Base-by-base conservation (phyloP, 257 asterid species). In the Penstemon davidsonii region DNA sequence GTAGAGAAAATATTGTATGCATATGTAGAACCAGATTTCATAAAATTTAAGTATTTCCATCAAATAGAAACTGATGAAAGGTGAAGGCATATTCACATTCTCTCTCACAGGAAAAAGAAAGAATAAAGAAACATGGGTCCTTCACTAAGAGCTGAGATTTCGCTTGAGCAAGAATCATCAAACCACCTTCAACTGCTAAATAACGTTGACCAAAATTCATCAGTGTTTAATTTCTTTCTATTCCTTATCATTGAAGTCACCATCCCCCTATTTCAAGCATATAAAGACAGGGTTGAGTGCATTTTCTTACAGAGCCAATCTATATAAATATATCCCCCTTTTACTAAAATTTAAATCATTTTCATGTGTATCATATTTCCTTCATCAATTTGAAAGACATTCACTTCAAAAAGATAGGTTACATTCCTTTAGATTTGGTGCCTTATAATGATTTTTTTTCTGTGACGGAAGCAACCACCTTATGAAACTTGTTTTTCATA, bases 131-230 rank as follows among this genome's bases (percentile, higher is more conserved):
- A n/a, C n/a, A n/a, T n/a, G n/a, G n/a, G n/a, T n/a, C n/a, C n/a
- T n/a, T n/a, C n/a, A n/a, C n/a, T n/a, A n/a, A n/a, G n/a, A n/a
- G n/a, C n/a, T n/a, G n/a, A n/a, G n/a, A n/a, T n/a, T n/a, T n/a
- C n/a, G n/a, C n/a, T n/a, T 37, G 43, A 55, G 40, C 52, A 62
- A 50, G 67, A 68, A 71, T 13, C n/a, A n/a, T n/a, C n/a, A n/a
- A n/a, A n/a, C n/a, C n/a, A n/a, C n/a, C 49, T 39, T 49, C 66
- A 61, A 51, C 61, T 59, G 46, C 33, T 46, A 46, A 59, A 56
- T 40, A 68, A 56, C 59, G 53, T 44, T 56, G 54, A 61, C 59
- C 44, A 55, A 59, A 12, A 38, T 53, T 42, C 55, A 10, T 50
- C 55, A 12, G 46, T 56, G 15, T 47, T 3, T 40, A 18, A 56